Percentiles rank a stretch among this genome's conserved stretches.
Conservation (phyloP, 176 grass and related monocot species). For the Oryza brachyantha region DNA sequence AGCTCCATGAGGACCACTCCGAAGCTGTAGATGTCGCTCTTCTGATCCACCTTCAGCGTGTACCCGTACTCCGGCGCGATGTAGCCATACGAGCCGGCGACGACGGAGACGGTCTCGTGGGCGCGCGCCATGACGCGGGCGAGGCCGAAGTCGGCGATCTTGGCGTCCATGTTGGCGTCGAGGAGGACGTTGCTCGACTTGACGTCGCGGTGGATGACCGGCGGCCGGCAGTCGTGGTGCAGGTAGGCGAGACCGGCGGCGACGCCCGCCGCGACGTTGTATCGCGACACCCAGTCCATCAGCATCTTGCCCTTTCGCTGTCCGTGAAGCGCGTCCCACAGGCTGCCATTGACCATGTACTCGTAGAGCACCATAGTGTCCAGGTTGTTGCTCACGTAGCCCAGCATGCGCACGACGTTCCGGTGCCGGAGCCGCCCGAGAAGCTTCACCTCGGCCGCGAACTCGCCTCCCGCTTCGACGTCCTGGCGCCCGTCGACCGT, state of each 20-base stretch:
- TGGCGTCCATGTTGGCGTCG: constrained; percentile 73
- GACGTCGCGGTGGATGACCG: constrained; percentile 90
- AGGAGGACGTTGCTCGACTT: constrained; percentile 99
- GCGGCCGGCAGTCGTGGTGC: constrained; percentile 90
- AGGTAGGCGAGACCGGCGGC: constrained; percentile 86
- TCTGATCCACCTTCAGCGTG: constrained; percentile 91
- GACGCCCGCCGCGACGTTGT: constrained; percentile 80
- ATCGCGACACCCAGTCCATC: constrained; percentile 79
- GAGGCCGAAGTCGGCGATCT: constrained; percentile 92
- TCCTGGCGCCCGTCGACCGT: constrained; percentile 17
- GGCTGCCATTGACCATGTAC: constrained; percentile 91
- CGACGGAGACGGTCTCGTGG: constrained; percentile 74
- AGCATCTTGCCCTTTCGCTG: constrained; percentile 54
- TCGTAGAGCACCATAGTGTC: constrained; percentile 98
- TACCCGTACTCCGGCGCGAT: constrained; percentile 96
- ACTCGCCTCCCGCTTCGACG: constrained; percentile 50
- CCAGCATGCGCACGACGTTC: constrained; percentile 87
- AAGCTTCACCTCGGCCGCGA: constrained; percentile 71
- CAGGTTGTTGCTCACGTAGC: constrained; percentile 78
- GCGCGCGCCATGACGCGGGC: constrained; percentile 74
- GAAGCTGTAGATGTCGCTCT: constrained; percentile 97
- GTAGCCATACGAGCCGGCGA: constrained; percentile 94
- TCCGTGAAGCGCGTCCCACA: constrained; percentile 91
- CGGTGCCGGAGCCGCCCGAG: constrained; percentile 83
- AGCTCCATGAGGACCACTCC: constrained; percentile 91